These are phyloP conservation scores for Trichophyton benhamiae DNA, from an alignment of 2,329 filamentous ascomycete genomes.

Conservation along the genomic window DNA sequence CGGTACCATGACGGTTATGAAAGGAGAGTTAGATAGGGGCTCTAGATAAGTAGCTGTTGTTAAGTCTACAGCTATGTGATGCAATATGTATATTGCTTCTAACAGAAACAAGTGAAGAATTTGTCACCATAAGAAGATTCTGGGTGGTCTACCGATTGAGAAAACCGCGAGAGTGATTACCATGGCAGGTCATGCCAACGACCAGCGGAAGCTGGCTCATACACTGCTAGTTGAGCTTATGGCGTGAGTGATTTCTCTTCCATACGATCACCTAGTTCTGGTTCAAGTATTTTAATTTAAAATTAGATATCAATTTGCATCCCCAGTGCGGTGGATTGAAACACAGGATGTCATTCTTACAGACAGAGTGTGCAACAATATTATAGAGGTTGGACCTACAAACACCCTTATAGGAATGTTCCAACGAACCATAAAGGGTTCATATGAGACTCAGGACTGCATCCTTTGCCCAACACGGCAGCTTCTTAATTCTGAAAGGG, in stretches of 20 bases:
- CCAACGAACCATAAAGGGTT: conserved; percentile 22
- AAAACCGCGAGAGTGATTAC: background rate
- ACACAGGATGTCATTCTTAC: conserved; percentile 27
- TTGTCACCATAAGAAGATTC: background rate
- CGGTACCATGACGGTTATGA: no score
- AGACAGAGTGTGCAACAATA: conserved; percentile 19
- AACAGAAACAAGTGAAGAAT: no score
- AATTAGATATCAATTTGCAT: conserved; percentile 20
- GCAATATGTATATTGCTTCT: no score
- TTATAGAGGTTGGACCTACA: conserved; percentile 31
- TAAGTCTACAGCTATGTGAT: no score
- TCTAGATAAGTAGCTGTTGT: no score
- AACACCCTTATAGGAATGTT: conserved; percentile 29
- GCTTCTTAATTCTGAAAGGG: conserved; percentile 17
- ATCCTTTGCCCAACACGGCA: conserved; percentile 15
- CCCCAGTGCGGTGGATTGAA: conserved; percentile 20
- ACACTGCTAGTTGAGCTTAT: background rate
- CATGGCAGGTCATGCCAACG: background rate
- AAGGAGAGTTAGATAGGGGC: no score
- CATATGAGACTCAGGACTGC: conserved; percentile 15
- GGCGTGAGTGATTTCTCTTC: background rate
- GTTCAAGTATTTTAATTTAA: background rate
- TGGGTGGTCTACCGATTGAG: background rate
- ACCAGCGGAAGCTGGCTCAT: background rate
- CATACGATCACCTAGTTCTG: background rate